Evolutionary conservation across 2,329 filamentous ascomycete species (phyloP), one percentile per base, ranked within the genome.

Genomic region (Lachnellula willkommii): DNA sequence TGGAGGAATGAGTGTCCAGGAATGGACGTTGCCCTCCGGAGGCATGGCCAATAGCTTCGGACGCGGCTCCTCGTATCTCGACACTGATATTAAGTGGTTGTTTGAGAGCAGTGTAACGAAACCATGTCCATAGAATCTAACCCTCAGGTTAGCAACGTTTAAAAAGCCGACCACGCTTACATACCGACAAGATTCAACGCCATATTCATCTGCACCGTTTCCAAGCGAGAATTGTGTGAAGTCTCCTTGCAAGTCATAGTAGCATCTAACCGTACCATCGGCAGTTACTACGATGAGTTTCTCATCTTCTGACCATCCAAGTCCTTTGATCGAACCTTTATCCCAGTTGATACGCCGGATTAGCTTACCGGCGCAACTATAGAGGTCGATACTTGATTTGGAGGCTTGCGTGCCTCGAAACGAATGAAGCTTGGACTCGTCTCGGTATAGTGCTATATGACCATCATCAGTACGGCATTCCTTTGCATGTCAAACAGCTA

Each of bases 221-320:
- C 93, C 94, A 0, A 99, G 78, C 1, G 89, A 92, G 72, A 97
- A 99, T 56, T 95, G 92, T 15, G 87, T 90, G 69, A 99, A 99
- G 69, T 97, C 93, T 60, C 88, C 90, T 70, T 96, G 89, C n/a
- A 99, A 76, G 67, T 94, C 89, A 70, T 91, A 85, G 68, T 91
- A 85, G 71, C 90, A 94, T 58, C 92, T 82, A 45, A 97, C 93
- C 1, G 85, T 93, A 24, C 94, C 94, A 68, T 99, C 93, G 52
- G 88, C 83, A 9, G 91, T 90, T 51, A 97, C 85, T 0, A 96
- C 88, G 4, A 99, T 77, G 47, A 99, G 79, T 69, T 89, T 88
- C 77, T 99, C 94, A 62, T 96, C 90, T 67, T 96, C 93, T 20
- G 92, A 96, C 94, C 94, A 99, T 36, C 94, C 94, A 20, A 99